These are phyloP conservation scores for Talaromyces trachyspermus DNA, from an alignment of 495 filamentous ascomycete species.

Conservation along the genomic window DNA sequence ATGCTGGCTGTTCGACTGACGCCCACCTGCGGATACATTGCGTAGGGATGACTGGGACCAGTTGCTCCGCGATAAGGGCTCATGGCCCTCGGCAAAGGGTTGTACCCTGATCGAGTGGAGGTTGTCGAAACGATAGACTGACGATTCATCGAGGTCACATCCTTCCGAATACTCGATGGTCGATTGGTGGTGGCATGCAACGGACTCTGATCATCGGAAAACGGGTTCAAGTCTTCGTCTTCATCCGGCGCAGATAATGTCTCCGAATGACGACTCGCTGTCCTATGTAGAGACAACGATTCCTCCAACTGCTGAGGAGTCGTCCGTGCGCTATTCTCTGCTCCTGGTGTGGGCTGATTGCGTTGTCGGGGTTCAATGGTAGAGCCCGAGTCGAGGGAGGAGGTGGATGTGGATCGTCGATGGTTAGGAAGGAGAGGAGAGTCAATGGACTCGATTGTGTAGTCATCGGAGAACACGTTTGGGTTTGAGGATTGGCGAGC, in stretches of 20 bases:
- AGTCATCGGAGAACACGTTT: constrained; percentile 49
- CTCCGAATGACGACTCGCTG: neutral
- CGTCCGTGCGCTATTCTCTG: constrained; percentile 1
- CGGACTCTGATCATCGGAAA: constrained; percentile 33
- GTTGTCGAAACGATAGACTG: constrained; percentile 15
- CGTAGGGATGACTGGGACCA: constrained; percentile 50
- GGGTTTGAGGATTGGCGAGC: constrained; percentile 31
- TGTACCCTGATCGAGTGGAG: constrained; percentile 12
- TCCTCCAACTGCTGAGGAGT: constrained; percentile 1
- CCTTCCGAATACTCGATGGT: constrained; percentile 27
- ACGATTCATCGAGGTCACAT: constrained; percentile 9
- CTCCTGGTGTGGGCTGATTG: neutral
- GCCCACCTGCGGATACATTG: constrained; percentile 48
- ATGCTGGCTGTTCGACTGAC: constrained; percentile 55
- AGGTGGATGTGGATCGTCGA: constrained; percentile 29
- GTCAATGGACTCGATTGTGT: constrained; percentile 31
- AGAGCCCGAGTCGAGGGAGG: constrained; percentile 23
- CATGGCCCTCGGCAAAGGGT: constrained; percentile 30
- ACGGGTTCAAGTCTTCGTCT: constrained; percentile 30
- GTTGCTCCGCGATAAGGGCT: constrained; percentile 49
- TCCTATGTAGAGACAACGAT: neutral
- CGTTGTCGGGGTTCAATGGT: neutral
- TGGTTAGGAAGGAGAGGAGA: constrained; percentile 4
- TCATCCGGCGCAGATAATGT: neutral
- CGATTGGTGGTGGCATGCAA: constrained; percentile 28